Evolutionary conservation across 192 early-diverging fungal species (phyloP).

Genomic region (Coemansia sp.): DNA sequence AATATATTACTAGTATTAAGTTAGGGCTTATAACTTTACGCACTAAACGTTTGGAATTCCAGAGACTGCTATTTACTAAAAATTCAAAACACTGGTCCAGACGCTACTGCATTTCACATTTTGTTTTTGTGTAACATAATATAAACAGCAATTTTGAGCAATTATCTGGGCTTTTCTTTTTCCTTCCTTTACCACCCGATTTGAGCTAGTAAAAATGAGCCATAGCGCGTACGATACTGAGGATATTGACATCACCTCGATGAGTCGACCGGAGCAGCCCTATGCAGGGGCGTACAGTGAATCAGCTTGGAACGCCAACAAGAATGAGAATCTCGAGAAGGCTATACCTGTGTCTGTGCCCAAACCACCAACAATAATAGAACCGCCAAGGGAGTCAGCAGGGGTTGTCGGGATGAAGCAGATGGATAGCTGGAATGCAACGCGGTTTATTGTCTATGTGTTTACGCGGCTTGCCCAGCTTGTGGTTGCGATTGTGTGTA

Average conservation of each 20-base stretch:
- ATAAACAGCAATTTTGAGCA: too few relatives aligned
- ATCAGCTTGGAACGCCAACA: slow-evolving; percentile 11
- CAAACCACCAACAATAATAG: slow-evolving; percentile 2
- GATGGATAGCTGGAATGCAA: slow-evolving; percentile 29
- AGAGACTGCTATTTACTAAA: too few relatives aligned
- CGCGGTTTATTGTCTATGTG: slow-evolving; percentile 32
- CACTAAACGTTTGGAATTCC: too few relatives aligned
- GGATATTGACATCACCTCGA: slow-evolving; percentile 32
- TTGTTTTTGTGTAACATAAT: too few relatives aligned
- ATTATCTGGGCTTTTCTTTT: too few relatives aligned
- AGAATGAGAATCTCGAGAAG: background rate
- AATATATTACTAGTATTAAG: too few relatives aligned
- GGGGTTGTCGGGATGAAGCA: slow-evolving; percentile 23
- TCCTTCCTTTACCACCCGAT: too few relatives aligned
- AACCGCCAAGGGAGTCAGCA: background rate
- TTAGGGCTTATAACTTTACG: too few relatives aligned
- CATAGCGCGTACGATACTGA: background rate
- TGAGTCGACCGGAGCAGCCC: slow-evolving; percentile 23
- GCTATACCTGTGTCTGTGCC: background rate
- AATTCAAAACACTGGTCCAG: too few relatives aligned
- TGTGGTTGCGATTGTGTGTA: slow-evolving; percentile 32
- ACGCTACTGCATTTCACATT: too few relatives aligned
- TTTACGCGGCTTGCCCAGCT: slow-evolving; percentile 25
- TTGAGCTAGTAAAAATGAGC: background rate
- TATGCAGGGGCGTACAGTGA: slow-evolving; percentile 45